Conservation (phyloP, 2,329 filamentous ascomycete genomes). For the Diaporthe capsici region DNA sequence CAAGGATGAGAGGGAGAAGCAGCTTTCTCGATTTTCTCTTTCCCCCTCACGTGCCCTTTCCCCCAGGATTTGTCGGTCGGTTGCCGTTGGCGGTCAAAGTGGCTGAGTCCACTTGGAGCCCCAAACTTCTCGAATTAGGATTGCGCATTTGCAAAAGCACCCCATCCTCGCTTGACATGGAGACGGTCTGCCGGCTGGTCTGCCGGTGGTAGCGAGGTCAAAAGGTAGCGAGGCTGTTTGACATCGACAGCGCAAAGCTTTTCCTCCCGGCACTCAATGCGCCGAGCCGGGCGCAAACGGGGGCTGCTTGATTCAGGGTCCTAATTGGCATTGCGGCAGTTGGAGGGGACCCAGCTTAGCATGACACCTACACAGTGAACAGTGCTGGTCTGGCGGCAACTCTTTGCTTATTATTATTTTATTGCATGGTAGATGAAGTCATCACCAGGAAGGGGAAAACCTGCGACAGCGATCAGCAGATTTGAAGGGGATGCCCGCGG, state of each 20-base stretch:
- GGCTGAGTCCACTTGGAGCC: background rate
- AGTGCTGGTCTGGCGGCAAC: background rate
- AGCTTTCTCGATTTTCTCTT: background rate
- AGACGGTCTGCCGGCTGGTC: background rate
- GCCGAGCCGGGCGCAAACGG: slow-evolving; percentile 14
- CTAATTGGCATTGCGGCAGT: background rate
- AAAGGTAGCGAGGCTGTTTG: background rate
- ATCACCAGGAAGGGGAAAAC: background rate
- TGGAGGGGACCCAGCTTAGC: background rate
- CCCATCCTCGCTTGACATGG: background rate
- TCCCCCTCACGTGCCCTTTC: background rate
- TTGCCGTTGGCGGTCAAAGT: slow-evolving; percentile 3
- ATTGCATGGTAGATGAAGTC: slow-evolving; percentile 15
- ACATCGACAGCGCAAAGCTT: background rate
- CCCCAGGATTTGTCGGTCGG: background rate
- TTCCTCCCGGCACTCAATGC: background rate
- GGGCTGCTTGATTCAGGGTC: slow-evolving; percentile 17
- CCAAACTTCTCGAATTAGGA: slow-evolving; percentile 10
- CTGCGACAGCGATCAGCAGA: slow-evolving; percentile 15
- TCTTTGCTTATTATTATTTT: background rate
- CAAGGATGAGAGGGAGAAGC: background rate
- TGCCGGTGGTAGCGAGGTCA: no score
- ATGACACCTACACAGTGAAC: slow-evolving; percentile 3
- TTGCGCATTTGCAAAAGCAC: slow-evolving; percentile 3
- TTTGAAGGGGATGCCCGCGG: slow-evolving; percentile 4